phyloP scores from a whole-genome alignment of 108 stramenopile species.

The Aurantiochytrium sp. region DNA sequence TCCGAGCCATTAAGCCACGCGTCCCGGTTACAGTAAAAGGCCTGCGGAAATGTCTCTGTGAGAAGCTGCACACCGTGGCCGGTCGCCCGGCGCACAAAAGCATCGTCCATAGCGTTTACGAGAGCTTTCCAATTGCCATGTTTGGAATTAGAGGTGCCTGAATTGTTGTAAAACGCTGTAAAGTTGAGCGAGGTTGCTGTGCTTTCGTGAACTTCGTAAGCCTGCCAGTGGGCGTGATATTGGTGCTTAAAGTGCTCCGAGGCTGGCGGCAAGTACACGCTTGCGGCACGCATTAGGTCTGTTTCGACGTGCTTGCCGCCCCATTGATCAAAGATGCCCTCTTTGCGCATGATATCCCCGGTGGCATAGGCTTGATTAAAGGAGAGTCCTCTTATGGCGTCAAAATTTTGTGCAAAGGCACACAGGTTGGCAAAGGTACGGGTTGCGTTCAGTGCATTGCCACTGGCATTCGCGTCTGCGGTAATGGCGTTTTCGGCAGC shows the following conservation, averaged over 20 bases:
- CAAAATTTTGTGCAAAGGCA: background rate
- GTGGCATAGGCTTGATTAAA: background rate
- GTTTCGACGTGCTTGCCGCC: background rate
- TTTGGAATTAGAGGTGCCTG: background rate
- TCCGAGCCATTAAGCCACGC: background rate
- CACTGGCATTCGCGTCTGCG: background rate
- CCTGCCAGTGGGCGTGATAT: slow-evolving; percentile 5
- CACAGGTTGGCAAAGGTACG: background rate
- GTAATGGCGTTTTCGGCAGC: background rate
- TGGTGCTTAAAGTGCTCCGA: background rate
- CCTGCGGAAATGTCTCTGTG: background rate
- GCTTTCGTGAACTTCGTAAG: background rate
- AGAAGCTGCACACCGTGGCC: background rate
- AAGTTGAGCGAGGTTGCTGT: background rate
- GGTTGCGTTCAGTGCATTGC: background rate
- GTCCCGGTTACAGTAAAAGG: background rate
- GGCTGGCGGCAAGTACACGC: background rate
- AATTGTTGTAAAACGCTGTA: slow-evolving; percentile 9
- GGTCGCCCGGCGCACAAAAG: background rate
- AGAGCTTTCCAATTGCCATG: background rate
- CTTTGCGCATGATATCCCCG: background rate
- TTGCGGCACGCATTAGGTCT: background rate
- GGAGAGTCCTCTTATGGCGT: background rate
- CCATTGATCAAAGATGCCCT: background rate
- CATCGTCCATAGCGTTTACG: background rate